Percentiles rank a stretch among this genome's conserved stretches.
phyloP scores from a whole-genome alignment of 2,329 filamentous ascomycete species.

The Clathrospora elynae region DNA sequence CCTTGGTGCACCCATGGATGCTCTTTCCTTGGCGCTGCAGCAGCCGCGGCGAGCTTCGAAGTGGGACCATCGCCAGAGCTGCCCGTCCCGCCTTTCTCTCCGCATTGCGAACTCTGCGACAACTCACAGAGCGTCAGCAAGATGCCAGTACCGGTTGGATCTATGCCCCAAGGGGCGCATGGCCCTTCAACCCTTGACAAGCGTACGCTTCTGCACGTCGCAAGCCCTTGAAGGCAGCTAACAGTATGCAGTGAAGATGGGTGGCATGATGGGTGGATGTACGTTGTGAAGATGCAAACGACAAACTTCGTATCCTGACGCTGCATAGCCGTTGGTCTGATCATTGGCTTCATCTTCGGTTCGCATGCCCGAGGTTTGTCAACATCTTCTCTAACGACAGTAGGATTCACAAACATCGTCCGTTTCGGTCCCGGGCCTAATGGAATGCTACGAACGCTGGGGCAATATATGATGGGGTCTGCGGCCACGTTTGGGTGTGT shows the following conservation, averaged over 20 bases:
- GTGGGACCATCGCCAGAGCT: constrained; percentile 18
- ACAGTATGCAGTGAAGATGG: constrained; percentile 81
- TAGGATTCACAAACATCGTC: constrained; percentile 92
- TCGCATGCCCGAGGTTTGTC: constrained; percentile 34
- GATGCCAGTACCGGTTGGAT: constrained; percentile 64
- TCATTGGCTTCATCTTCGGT: constrained; percentile 99
- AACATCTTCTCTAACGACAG: constrained; percentile 23
- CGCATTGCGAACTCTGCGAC: constrained; percentile 13
- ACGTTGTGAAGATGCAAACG: constrained; percentile 54
- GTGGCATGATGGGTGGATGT: constrained; percentile 98
- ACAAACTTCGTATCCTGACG: constrained; percentile 21
- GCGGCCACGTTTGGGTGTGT: constrained; percentile 92
- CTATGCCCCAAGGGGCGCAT: constrained; percentile 43
- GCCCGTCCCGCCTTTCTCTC: constrained; percentile 23
- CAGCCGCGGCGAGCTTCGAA: constrained; percentile 20
- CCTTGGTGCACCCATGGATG: constrained; percentile 15
- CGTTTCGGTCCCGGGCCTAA: constrained; percentile 91
- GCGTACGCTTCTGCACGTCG: constrained; percentile 55
- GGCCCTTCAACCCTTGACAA: constrained; percentile 74
- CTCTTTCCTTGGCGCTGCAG: constrained; percentile 17
- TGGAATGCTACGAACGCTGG: constrained; percentile 89
- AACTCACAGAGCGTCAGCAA: constrained; percentile 21
- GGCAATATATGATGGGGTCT: constrained; percentile 95
- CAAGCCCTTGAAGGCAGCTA: constrained; percentile 36
- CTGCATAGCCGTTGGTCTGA: constrained; percentile 81